Percentiles rank a stretch among this genome's conserved stretches.
These are phyloP conservation scores for Penicillium pulvis DNA, from an alignment of 495 filamentous ascomycete species.

Conservation along the genomic window DNA sequence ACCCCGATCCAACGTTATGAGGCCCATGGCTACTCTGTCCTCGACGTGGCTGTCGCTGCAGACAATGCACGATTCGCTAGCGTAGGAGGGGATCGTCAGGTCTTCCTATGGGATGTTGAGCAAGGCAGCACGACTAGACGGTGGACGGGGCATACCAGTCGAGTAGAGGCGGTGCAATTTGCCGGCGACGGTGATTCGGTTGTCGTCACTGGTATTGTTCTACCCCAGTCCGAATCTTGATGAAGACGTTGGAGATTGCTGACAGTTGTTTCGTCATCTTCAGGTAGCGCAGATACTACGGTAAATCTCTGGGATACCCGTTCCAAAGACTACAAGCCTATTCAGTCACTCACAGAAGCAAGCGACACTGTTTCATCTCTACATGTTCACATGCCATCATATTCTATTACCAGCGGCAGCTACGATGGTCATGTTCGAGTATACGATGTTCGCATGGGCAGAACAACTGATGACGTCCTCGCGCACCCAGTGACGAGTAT, in stretches of 20 bases:
- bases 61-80: conserved; percentile 82
- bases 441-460: conserved; percentile 88
- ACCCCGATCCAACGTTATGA: conserved; percentile 80
- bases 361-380: conserved; percentile 72
- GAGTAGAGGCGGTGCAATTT: conserved; percentile 78
- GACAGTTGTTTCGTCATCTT: background rate
- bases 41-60: conserved; percentile 70
- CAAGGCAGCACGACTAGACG: conserved; percentile 72
- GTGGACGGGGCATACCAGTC: conserved; percentile 70
- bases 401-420: conserved; percentile 61
- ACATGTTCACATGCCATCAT: conserved; percentile 44
- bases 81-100: conserved; percentile 82
- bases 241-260: background rate
- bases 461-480: conserved; percentile 68
- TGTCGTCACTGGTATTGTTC: conserved; percentile 59
- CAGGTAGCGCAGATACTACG: conserved; percentile 77
- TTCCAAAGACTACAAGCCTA: conserved; percentile 61
- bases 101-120: conserved; percentile 92
- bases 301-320: conserved; percentile 86
- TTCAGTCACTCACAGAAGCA: conserved; percentile 79
- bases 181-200: conserved; percentile 69
- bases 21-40: conserved; percentile 88
- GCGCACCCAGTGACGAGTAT: conserved; percentile 65
- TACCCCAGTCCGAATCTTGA: background rate
- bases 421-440: conserved; percentile 82